A percentile compares a stretch with the other conserved stretches of the same genome.
phyloP scores from a whole-genome alignment of 2,329 filamentous ascomycete species.

The Diaporthe sp. region DNA sequence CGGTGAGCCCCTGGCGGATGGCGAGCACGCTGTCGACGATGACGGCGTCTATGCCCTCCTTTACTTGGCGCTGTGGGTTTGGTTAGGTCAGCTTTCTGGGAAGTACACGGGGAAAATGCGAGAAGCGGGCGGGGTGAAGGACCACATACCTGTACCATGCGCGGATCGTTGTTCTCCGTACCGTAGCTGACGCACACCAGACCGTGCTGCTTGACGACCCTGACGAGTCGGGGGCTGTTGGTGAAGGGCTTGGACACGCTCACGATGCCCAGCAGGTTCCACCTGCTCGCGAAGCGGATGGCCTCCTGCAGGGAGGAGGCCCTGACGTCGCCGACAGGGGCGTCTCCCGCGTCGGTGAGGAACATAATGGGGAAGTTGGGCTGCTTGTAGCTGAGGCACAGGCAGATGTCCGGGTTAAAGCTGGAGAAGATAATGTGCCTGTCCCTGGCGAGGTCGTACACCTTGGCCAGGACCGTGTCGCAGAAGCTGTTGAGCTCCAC shows the following conservation, averaged over 20 bases:
- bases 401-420: conserved; percentile 97
- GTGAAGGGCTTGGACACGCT: conserved; percentile 90
- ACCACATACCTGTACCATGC: conserved; percentile 82
- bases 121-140: not conserved
- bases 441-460: conserved; percentile 85
- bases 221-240: conserved; percentile 88
- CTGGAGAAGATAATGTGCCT: conserved; percentile 97
- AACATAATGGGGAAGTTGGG: conserved; percentile 96
- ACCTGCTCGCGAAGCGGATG: conserved; percentile 91
- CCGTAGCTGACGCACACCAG: conserved; percentile 97
- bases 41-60: conserved; percentile 96
- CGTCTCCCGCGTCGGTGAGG: conserved; percentile 89
- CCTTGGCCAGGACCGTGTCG: conserved; percentile 90
- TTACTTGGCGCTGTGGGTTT: conserved; percentile 81
- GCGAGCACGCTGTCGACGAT: conserved; percentile 96
- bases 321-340: conserved; percentile 86
- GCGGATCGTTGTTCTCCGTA: conserved; percentile 87
- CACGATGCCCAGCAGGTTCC: conserved; percentile 95
- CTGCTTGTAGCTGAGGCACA: conserved; percentile 96
- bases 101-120: conserved; percentile 31
- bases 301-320: conserved; percentile 95
- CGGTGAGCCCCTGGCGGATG: conserved; percentile 89
- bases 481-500: conserved; percentile 97
- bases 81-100: not conserved
- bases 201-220: conserved; percentile 93